Base-by-base conservation (phyloP, 495 filamentous ascomycete species). In the Daldinia vernicosa region DNA sequence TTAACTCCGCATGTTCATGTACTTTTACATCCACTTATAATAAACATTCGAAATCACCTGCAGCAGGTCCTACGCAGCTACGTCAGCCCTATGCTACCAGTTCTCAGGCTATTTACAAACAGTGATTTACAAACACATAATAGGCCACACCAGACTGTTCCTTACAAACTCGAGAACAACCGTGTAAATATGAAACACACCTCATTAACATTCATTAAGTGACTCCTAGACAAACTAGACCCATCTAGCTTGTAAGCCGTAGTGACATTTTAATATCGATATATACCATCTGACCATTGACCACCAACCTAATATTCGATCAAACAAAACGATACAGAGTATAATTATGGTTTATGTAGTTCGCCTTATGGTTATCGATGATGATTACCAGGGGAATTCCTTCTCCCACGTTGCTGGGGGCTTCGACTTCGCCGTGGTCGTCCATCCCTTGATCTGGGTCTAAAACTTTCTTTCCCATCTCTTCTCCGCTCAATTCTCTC, bases 361-460 rank as follows among this genome's bases (percentile, higher is more conserved):
- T 30, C 14, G 9, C 17, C 8, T 30, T 30, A 30, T 30, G 15
- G 6, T 4, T 17, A 39, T 63, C 53, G 47, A 58, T 30, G 59
- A 40, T 26, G 60, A 19, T 55, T 63, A 19, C 58, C 57, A 51
- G 61, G 60, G 17, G 56, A 60, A 28, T 40, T 66, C 22, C 65
- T 65, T 33, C 70, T 58, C 28, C 59, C 59, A 30, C 66, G 51
- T 26, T 47, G 60, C 30, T 43, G 58, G 14, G 75, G 75, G 50
- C 73, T 75, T 55, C 50, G 66, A 27, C 68, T 74, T 60, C 75
- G 57, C 70, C 81, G 58, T n/a, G 71, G 35, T 37, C 72, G 55
- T 19, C 58, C 32, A 30, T 72, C 69, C 30, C 69, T 72, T 19
- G 68, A 66, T 40, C 62, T 66, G n/a, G 62, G 61, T 37, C 70